Percentiles rank a stretch among this genome's conserved stretches.
Evolutionary conservation across 352 stramenopile species (phyloP).

Genomic region (Phytopythium sindhum): DNA sequence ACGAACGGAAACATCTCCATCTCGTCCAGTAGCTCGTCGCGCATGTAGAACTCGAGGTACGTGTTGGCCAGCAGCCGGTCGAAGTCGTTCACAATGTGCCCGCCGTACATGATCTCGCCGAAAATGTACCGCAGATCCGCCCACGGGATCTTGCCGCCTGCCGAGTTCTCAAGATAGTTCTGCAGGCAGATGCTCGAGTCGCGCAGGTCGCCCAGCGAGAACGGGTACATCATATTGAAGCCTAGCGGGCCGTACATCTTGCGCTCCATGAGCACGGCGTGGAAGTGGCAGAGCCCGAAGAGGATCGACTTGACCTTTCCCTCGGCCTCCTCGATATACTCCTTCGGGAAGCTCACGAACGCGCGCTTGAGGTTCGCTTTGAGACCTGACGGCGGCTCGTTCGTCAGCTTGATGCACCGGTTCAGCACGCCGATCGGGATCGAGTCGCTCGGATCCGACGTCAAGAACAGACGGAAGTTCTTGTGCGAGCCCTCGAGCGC

Average conservation of each 20-base stretch:
- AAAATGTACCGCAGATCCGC: slow-evolving; percentile 96
- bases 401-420: slow-evolving; percentile 96
- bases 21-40: slow-evolving; percentile 96
- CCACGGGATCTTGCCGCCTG: slow-evolving; percentile 94
- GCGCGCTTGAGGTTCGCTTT: slow-evolving; percentile 97
- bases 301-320: slow-evolving; percentile 96
- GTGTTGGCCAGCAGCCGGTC: slow-evolving; percentile 93
- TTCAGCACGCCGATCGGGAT: slow-evolving; percentile 96
- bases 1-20: slow-evolving; percentile 98
- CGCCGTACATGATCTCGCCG: slow-evolving; percentile 96
- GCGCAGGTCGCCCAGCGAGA: slow-evolving; percentile 94
- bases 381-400: slow-evolving; percentile 93
- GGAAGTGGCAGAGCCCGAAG: slow-evolving; percentile 97
- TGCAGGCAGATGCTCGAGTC: slow-evolving; percentile 93
- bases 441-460: slow-evolving; percentile 89
- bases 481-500: slow-evolving; percentile 91
- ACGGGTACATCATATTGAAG: slow-evolving; percentile 99
- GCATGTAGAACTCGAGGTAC: slow-evolving; percentile 98
- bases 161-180: slow-evolving; percentile 97
- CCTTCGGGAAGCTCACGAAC: slow-evolving; percentile 94
- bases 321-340: slow-evolving; percentile 96
- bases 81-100: slow-evolving; percentile 96
- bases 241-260: slow-evolving; percentile 97
- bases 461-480: slow-evolving; percentile 94
- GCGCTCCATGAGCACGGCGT: slow-evolving; percentile 96